Evolutionary conservation across 2,329 filamentous ascomycete species (phyloP).

Genomic region (Scedosporium apiospermum): DNA sequence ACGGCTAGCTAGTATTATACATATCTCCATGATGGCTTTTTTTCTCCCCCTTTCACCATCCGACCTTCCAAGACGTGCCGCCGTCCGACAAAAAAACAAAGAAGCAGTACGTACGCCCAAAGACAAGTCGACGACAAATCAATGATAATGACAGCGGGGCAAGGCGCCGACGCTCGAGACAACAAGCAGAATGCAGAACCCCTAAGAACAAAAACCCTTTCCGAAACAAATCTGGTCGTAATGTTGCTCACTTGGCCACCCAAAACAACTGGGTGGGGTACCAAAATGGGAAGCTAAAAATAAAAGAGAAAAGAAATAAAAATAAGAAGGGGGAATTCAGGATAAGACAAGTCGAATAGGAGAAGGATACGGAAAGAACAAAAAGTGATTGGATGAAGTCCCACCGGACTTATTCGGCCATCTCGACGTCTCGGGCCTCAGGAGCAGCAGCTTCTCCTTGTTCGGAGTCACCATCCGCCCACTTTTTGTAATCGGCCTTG

Average conservation of each 20-base stretch:
- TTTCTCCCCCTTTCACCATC: too few relatives aligned
- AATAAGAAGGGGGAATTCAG: neutral
- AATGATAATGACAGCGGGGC: neutral
- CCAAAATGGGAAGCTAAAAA: neutral
- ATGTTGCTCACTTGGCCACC: neutral
- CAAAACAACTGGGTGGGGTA: neutral
- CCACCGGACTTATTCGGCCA: neutral
- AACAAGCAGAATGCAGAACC: neutral
- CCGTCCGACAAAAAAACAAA: neutral
- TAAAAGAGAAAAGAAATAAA: constrained; percentile 1
- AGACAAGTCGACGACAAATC: neutral
- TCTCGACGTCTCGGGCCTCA: neutral
- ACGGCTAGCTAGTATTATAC: too few relatives aligned
- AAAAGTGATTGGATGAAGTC: neutral
- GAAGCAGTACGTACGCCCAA: neutral
- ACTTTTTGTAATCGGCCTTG: constrained; percentile 54
- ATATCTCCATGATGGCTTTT: too few relatives aligned
- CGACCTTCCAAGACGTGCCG: neutral
- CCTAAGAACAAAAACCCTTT: neutral
- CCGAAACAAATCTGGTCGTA: neutral
- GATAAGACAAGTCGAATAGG: neutral
- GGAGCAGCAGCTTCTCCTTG: neutral
- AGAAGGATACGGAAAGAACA: neutral
- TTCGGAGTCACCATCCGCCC: constrained; percentile 38
- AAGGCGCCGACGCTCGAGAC: neutral